These are phyloP conservation scores for Macrolepiota albuminosa DNA, from an alignment of 768 basidiomycete genomes.

Conservation along the genomic window DNA sequence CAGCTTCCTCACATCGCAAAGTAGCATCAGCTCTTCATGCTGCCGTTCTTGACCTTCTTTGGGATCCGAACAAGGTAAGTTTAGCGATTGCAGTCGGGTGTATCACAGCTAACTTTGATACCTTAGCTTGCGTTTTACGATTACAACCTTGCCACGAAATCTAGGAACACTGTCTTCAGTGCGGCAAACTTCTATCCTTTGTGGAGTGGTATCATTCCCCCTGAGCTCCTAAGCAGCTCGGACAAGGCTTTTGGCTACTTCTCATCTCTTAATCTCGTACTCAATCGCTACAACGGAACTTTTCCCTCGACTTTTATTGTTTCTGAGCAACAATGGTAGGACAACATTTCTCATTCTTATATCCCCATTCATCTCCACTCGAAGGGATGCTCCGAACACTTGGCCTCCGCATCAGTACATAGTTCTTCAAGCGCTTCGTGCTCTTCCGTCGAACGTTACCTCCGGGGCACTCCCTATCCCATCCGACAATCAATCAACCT, in stretches of 20 bases:
- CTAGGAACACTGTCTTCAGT: slow-evolving; percentile 64
- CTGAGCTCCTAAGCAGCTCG: slow-evolving; percentile 53
- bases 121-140: slow-evolving; percentile 80
- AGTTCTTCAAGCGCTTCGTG: slow-evolving; percentile 67
- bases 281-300: slow-evolving; percentile 86
- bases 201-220: slow-evolving; percentile 84
- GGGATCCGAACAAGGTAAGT: slow-evolving; percentile 65
- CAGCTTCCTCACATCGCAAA: slow-evolving; percentile 44
- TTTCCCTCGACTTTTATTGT: slow-evolving; percentile 75
- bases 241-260: slow-evolving; percentile 69
- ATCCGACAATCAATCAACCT: slow-evolving; percentile 49
- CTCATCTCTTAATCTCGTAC: slow-evolving; percentile 66
- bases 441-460: slow-evolving; percentile 71
- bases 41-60: slow-evolving; percentile 82
- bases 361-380: not conserved
- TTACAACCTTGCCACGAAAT: slow-evolving; percentile 70
- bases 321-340: slow-evolving; percentile 77
- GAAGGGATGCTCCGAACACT: slow-evolving; percentile 80
- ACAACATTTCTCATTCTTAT: slow-evolving; percentile 6
- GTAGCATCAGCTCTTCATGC: slow-evolving; percentile 54
- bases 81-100: not conserved
- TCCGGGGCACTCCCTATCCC: slow-evolving; percentile 48
- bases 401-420: slow-evolving; percentile 91
- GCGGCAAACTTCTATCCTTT: slow-evolving; percentile 78
- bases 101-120: not conserved